A percentile compares a stretch with the other conserved stretches of the same genome.
Conservation (phyloP, 148 eudicot species). For the Pouteria glomerata region DNA sequence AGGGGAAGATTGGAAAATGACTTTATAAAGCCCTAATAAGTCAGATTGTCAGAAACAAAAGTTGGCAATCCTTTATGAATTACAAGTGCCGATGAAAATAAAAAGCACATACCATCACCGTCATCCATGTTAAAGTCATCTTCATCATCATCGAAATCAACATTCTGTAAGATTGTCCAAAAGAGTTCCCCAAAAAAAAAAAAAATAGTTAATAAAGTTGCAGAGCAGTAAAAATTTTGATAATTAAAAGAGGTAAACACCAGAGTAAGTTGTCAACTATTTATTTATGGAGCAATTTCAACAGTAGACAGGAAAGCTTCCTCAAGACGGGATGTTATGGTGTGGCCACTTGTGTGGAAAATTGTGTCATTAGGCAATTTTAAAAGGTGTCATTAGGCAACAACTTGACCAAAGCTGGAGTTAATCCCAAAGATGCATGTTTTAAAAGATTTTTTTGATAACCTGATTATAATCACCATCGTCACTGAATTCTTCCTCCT, state of each 20-base stretch:
- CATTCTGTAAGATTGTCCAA: constrained; percentile 20
- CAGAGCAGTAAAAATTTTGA: not conserved
- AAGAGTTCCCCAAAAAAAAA: no score
- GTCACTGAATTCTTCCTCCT: constrained; percentile 37
- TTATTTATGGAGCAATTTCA: not conserved
- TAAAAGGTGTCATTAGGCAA: not conserved
- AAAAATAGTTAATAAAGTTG: not conserved
- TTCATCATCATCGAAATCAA: constrained; percentile 45
- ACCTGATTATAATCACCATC: constrained; percentile 48
- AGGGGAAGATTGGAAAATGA: not conserved
- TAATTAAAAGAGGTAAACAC: not conserved
- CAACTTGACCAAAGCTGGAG: not conserved
- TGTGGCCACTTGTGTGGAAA: no score
- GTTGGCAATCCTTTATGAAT: not conserved
- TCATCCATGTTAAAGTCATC: constrained; percentile 44
- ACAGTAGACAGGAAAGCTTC: not conserved
- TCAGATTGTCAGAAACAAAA: not conserved
- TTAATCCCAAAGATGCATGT: not conserved
- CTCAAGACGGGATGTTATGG: not conserved
- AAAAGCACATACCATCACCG: constrained; percentile 25
- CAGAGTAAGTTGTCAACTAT: not conserved
- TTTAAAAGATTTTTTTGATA: not conserved
- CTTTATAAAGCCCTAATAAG: not conserved
- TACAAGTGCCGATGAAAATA: not conserved
- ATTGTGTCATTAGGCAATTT: no score